Percentiles rank a stretch among this genome's conserved stretches.
These are phyloP conservation scores for Saccharomyces mikatae DNA, from an alignment of 805 yeast species.

Conservation along the genomic window DNA sequence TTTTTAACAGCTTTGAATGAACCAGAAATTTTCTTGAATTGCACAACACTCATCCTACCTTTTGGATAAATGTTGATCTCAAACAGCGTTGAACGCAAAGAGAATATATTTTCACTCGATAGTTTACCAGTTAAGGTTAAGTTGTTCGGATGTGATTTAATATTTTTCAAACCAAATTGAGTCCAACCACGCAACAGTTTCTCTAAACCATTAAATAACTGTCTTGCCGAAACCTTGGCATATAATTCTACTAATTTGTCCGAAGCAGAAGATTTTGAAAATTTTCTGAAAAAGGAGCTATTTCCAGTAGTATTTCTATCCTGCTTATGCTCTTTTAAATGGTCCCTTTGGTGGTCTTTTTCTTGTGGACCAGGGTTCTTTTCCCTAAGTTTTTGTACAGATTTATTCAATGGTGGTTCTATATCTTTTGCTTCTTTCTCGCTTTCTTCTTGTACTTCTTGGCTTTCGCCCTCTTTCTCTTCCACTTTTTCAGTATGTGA, in stretches of 20 bases:
- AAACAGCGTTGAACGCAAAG: conserved; percentile 57
- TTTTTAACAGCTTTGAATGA: conserved; percentile 54
- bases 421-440: not conserved
- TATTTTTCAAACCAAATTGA: conserved; percentile 56
- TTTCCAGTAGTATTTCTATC: conserved; percentile 10
- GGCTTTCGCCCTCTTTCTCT: conserved; percentile 28
- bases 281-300: conserved; percentile 30
- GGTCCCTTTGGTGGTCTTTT: not conserved
- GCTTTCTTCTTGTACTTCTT: conserved; percentile 6
- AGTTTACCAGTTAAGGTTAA: conserved; percentile 52
- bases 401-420: conserved; percentile 9
- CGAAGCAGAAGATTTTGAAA: conserved; percentile 19
- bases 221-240: conserved; percentile 35
- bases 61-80: conserved; percentile 42
- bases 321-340: conserved; percentile 5
- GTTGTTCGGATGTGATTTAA: conserved; percentile 38
- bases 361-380: not conserved
- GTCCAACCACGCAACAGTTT: conserved; percentile 62
- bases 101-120: conserved; percentile 51
- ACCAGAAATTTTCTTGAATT: conserved; percentile 57
- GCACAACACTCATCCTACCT: conserved; percentile 45
- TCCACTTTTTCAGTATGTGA: conserved; percentile 1
- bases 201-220: conserved; percentile 56
- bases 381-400: conserved; percentile 8
- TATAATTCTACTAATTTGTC: conserved; percentile 14